Percentiles rank a stretch among this genome's conserved stretches.
Evolutionary conservation across 2,329 filamentous ascomycete species (phyloP).

Genomic region (Colletotrichum tropicicola): DNA sequence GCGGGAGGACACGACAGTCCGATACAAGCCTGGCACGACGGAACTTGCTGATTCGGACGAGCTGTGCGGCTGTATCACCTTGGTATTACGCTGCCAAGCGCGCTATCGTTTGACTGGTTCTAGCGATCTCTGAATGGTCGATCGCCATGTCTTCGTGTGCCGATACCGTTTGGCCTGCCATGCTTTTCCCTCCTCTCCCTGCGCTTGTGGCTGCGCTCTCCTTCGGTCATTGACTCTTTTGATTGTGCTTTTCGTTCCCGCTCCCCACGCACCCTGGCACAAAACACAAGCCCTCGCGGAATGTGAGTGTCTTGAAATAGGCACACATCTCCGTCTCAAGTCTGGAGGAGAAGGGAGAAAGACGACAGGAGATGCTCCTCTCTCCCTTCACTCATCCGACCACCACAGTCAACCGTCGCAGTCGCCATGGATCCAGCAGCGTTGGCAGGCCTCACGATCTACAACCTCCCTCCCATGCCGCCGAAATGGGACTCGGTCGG

Average conservation of each 20-base stretch:
- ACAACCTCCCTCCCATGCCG: conserved; percentile 38
- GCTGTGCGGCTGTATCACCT: not conserved
- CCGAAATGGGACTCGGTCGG: conserved; percentile 39
- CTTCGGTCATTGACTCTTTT: not conserved
- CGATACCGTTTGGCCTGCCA: not conserved
- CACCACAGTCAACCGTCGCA: not conserved
- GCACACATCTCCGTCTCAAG: not conserved
- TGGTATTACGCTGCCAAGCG: conserved; percentile 7
- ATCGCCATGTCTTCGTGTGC: not conserved
- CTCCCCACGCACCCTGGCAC: not conserved
- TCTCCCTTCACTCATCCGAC: not conserved
- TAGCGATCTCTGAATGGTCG: not conserved
- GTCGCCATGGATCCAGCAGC: conserved; percentile 7
- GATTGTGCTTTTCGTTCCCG: too few species aligned
- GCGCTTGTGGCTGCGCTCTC: not conserved
- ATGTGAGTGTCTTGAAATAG: not conserved
- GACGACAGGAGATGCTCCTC: not conserved
- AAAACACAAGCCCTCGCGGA: not conserved
- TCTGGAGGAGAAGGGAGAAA: not conserved
- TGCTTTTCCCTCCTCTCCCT: not conserved
- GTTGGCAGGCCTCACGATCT: conserved; percentile 35
- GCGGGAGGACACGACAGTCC: not conserved
- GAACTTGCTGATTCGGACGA: not conserved
- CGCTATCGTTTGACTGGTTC: not conserved
- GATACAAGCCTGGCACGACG: not conserved